Evolutionary conservation across 139 green algal species (phyloP).

Genomic region (Nannochloris sp.): DNA sequence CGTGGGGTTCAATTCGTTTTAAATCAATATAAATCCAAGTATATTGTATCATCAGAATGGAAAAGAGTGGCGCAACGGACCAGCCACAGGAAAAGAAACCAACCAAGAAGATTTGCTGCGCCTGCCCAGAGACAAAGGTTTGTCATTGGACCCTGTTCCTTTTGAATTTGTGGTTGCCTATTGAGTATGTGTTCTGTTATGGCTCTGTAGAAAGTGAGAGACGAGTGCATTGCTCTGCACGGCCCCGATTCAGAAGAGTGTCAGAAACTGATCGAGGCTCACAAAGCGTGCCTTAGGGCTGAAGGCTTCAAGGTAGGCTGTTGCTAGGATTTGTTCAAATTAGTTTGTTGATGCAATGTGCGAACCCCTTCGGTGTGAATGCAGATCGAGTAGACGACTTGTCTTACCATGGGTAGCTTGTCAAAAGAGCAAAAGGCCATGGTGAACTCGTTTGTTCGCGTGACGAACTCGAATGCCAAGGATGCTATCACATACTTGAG

Average conservation of each 20-base stretch:
- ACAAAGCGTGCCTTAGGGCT: slow-evolving; percentile 77
- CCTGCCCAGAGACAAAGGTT: slow-evolving; percentile 86
- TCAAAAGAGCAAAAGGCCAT: slow-evolving; percentile 37
- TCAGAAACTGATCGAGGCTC: slow-evolving; percentile 75
- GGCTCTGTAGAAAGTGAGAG: slow-evolving; percentile 35
- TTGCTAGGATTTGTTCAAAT: background rate
- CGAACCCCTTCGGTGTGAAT: background rate
- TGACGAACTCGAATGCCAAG: slow-evolving; percentile 30
- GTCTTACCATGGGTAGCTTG: slow-evolving; percentile 6
- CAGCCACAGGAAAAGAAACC: slow-evolving; percentile 1
- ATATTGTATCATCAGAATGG: background rate
- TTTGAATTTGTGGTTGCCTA: background rate
- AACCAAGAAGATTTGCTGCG: slow-evolving; percentile 73
- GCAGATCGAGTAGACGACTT: too few species aligned
- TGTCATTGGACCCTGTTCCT: background rate
- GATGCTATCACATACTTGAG: slow-evolving; percentile 17
- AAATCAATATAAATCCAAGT: background rate
- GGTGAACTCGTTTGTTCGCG: slow-evolving; percentile 33
- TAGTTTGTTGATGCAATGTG: background rate
- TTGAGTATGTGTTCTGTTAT: background rate
- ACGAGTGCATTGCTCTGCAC: slow-evolving; percentile 60
- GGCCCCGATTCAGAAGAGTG: slow-evolving; percentile 63
- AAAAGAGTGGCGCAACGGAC: background rate
- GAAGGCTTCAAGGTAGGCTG: slow-evolving; percentile 81
- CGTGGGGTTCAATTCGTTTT: too few species aligned